These are phyloP conservation scores for Cystobasidiaceae sp. DNA, from an alignment of 1,284 basidiomycete species.

Conservation along the genomic window DNA sequence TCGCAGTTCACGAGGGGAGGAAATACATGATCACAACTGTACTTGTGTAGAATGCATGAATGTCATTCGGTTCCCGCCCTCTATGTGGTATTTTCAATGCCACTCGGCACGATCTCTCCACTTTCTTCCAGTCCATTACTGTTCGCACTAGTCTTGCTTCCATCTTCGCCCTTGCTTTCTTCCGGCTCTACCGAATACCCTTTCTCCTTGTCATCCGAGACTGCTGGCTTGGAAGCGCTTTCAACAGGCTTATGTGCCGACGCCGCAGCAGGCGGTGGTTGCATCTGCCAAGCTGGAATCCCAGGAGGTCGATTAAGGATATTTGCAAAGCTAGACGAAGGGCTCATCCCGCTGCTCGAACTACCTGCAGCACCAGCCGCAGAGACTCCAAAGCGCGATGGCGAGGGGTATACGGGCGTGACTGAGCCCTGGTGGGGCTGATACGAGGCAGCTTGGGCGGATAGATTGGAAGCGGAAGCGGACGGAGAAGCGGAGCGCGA, in stretches of 20 bases:
- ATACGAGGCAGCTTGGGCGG: background rate
- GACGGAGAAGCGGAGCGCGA: conserved; percentile 23
- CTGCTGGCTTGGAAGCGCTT: too few relatives aligned
- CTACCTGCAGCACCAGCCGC: background rate
- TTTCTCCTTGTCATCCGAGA: too few relatives aligned
- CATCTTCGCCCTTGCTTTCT: background rate
- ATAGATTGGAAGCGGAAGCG: conserved; percentile 43
- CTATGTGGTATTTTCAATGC: background rate
- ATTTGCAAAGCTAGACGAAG: conserved; percentile 18
- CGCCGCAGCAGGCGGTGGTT: conserved; percentile 1
- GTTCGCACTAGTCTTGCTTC: background rate
- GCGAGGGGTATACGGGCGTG: background rate
- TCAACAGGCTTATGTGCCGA: too few relatives aligned
- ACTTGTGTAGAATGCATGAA: too few relatives aligned
- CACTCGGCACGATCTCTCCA: conserved; percentile 11
- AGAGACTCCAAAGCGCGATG: background rate
- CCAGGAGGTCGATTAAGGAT: conserved; percentile 51
- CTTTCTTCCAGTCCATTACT: conserved; percentile 2
- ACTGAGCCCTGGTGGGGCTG: background rate
- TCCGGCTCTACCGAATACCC: conserved; percentile 5
- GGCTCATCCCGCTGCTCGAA: background rate
- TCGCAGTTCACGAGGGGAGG: too few relatives aligned
- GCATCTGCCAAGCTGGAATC: conserved; percentile 81
- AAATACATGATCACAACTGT: too few relatives aligned
- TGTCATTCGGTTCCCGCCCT: background rate